Conservation (phyloP, 2,329 filamentous ascomycete species). For the Neofusicoccum laricinum region DNA sequence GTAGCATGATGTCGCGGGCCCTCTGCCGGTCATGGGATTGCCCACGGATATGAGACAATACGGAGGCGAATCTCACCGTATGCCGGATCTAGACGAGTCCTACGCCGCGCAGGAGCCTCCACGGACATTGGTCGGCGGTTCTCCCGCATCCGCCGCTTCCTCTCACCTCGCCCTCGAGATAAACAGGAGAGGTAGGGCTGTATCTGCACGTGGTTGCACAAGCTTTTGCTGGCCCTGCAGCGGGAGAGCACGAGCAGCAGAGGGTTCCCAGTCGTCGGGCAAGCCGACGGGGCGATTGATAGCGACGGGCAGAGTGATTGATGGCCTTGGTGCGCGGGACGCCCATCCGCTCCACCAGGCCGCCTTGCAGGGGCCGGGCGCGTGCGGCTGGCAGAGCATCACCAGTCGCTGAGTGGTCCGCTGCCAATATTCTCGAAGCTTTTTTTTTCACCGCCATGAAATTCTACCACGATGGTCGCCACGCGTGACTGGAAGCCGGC, state of each 20-base stretch:
- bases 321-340: background rate
- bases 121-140: background rate
- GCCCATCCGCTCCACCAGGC: background rate
- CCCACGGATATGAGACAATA: background rate
- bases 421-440: conserved; percentile 4
- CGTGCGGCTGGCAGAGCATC: background rate
- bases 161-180: background rate
- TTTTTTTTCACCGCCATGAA: conserved; percentile 1
- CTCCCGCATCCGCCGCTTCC: background rate
- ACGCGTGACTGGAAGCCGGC: conserved; percentile 9
- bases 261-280: background rate
- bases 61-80: conserved; percentile 4
- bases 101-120: background rate
- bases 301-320: background rate
- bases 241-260: background rate
- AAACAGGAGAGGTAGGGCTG: background rate
- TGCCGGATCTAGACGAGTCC: background rate
- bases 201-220: conserved; percentile 6
- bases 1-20: background rate
- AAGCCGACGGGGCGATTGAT: background rate
- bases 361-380: background rate
- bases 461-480: conserved; percentile 2
- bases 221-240: background rate
- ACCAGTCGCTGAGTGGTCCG: background rate
- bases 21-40: background rate